A percentile compares a stretch with the other conserved stretches of the same genome.
phyloP scores from a whole-genome alignment of 768 basidiomycete genomes.

The Zangia roseola region DNA sequence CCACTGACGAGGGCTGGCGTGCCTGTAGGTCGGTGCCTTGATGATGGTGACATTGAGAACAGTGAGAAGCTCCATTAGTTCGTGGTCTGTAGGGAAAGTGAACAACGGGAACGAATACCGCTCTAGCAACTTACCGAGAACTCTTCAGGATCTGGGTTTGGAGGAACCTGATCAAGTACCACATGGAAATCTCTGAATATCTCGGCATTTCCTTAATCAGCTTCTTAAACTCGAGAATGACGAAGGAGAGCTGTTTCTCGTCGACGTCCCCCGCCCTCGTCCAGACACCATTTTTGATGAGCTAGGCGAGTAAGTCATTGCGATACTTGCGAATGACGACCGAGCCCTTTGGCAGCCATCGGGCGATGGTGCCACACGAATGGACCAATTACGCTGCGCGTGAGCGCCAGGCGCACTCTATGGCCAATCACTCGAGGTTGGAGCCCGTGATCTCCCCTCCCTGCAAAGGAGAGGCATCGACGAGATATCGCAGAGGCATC shows the following conservation, averaged over 20 bases:
- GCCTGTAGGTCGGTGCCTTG: constrained; percentile 14
- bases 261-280: constrained; percentile 6
- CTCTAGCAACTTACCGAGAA: constrained; percentile 5
- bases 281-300: constrained; percentile 18
- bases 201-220: constrained; percentile 20
- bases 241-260: constrained; percentile 9
- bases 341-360: constrained; percentile 21
- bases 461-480: too few species aligned
- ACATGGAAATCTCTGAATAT: constrained; percentile 23
- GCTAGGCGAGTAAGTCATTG: constrained; percentile 28
- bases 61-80: constrained; percentile 28
- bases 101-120: neutral
- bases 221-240: constrained; percentile 21
- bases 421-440: too few species aligned
- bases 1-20: constrained; percentile 21
- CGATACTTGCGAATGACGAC: constrained; percentile 7
- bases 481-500: too few species aligned
- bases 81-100: neutral
- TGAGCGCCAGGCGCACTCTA: too few species aligned
- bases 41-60: constrained; percentile 15
- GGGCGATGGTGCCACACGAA: constrained; percentile 17
- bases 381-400: too few species aligned
- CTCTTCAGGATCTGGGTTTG: neutral
- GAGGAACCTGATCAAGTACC: constrained; percentile 20
- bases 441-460: too few species aligned